phyloP scores from a whole-genome alignment of 2,329 filamentous ascomycete genomes.

The Zymoseptoria brevis region DNA sequence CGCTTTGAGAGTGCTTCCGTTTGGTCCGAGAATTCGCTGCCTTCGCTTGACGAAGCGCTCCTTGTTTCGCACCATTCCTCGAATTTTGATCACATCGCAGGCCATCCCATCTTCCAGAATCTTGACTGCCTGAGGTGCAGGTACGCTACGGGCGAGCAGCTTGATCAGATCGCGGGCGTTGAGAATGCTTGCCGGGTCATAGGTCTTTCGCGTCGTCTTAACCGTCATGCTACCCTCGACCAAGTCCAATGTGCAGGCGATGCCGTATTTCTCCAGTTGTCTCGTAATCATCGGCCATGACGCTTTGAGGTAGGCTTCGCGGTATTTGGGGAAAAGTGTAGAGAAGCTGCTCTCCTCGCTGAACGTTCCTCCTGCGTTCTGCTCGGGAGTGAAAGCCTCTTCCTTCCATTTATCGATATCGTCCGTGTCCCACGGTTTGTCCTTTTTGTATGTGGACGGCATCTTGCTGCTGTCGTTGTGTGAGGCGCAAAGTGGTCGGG shows the following conservation, averaged over 20 bases:
- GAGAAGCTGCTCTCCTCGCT: slow-evolving; percentile 86
- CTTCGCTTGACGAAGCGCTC: slow-evolving; percentile 91
- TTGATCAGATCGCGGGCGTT: slow-evolving; percentile 94
- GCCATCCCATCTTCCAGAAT: slow-evolving; percentile 88
- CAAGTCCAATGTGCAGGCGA: slow-evolving; percentile 86
- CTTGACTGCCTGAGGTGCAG: slow-evolving; percentile 84
- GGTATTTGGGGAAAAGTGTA: slow-evolving; percentile 85
- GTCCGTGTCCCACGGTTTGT: slow-evolving; percentile 93
- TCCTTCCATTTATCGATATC: slow-evolving; percentile 97
- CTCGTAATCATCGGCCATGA: slow-evolving; percentile 88
- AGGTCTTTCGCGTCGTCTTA: slow-evolving; percentile 86
- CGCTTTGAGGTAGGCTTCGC: slow-evolving; percentile 86
- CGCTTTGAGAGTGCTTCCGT: slow-evolving; percentile 87
- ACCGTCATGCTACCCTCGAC: slow-evolving; percentile 96
- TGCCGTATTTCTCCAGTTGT: slow-evolving; percentile 75
- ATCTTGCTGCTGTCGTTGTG: slow-evolving; percentile 41
- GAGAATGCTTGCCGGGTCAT: slow-evolving; percentile 83
- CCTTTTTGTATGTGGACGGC: slow-evolving; percentile 82
- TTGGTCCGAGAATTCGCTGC: slow-evolving; percentile 84
- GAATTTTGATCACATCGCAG: slow-evolving; percentile 93
- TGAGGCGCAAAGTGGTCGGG: background rate
- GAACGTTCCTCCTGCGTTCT: slow-evolving; percentile 81
- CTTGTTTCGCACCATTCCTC: slow-evolving; percentile 83
- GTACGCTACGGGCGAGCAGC: slow-evolving; percentile 81
- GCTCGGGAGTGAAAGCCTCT: slow-evolving; percentile 73